These are phyloP conservation scores for Tylopilus vinaceipallidus DNA, from an alignment of 768 basidiomycete genomes.

Conservation along the genomic window DNA sequence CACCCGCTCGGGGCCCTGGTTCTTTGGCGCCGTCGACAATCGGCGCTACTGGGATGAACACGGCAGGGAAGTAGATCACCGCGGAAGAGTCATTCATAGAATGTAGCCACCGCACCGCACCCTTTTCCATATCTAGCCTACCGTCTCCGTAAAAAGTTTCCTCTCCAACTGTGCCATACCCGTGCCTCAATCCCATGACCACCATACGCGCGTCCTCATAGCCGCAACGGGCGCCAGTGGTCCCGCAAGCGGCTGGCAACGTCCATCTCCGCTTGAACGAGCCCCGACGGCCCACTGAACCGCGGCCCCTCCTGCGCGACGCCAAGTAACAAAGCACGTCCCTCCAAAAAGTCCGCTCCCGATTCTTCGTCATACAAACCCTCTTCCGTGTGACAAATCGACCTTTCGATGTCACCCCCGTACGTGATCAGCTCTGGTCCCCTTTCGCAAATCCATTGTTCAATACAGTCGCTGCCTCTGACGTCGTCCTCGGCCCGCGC, in stretches of 20 bases:
- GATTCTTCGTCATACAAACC: not conserved
- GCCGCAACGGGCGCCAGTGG: slow-evolving; percentile 67
- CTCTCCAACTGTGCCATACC: not conserved
- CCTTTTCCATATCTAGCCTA: slow-evolving; percentile 5
- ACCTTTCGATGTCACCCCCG: not conserved
- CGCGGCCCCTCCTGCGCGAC: slow-evolving; percentile 17
- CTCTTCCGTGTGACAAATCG: slow-evolving; percentile 1
- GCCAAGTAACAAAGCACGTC: slow-evolving; percentile 50
- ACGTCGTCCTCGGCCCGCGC: not conserved
- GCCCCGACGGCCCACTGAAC: slow-evolving; percentile 20
- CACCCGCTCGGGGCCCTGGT: slow-evolving; percentile 21
- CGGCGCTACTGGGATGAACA: slow-evolving; percentile 21
- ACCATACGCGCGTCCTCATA: slow-evolving; percentile 30
- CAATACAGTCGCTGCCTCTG: not conserved
- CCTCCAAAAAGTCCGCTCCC: slow-evolving; percentile 43
- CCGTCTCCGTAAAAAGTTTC: not conserved
- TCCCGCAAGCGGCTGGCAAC: slow-evolving; percentile 54
- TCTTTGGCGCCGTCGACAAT: slow-evolving; percentile 20
- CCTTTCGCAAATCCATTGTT: not conserved
- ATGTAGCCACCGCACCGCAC: slow-evolving; percentile 13
- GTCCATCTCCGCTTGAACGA: slow-evolving; percentile 55
- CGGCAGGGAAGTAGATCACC: slow-evolving; percentile 28
- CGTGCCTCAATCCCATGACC: not conserved
- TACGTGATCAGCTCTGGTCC: not conserved
- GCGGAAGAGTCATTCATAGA: slow-evolving; percentile 24